phyloP scores from a whole-genome alignment of 2,329 filamentous ascomycete species.

The Elsinoe arachidis region DNA sequence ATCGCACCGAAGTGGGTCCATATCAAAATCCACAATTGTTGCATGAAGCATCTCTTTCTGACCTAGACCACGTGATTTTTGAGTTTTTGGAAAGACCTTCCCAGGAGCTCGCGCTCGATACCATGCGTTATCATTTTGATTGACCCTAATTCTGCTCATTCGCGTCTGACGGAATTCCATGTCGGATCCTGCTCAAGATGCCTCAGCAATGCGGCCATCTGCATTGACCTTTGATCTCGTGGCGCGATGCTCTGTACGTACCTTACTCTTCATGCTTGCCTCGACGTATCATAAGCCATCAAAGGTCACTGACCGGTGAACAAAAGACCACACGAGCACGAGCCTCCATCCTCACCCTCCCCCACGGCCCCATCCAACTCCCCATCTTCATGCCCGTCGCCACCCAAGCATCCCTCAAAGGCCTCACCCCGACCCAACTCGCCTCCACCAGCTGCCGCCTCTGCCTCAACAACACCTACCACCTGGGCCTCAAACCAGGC shows the following conservation, averaged over 20 bases:
- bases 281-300: background rate
- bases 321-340: slow-evolving; percentile 83
- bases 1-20: no score
- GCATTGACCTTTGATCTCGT: slow-evolving; percentile 72
- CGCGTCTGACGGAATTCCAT: background rate
- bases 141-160: no score
- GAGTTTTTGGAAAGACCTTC: no score
- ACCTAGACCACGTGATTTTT: no score
- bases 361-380: slow-evolving; percentile 82
- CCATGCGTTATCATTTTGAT: no score
- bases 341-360: slow-evolving; percentile 76
- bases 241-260: slow-evolving; percentile 68
- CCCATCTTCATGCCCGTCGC: slow-evolving; percentile 98
- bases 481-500: slow-evolving; percentile 88
- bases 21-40: no score
- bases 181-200: background rate
- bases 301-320: background rate
- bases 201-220: slow-evolving; percentile 26
- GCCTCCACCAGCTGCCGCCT: slow-evolving; percentile 81
- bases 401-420: slow-evolving; percentile 92
- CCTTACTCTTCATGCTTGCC: no score
- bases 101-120: no score
- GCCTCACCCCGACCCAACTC: slow-evolving; percentile 82
- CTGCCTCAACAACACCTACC: slow-evolving; percentile 97
- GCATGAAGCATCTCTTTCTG: no score